Evolutionary conservation across 805 yeast genomes (phyloP).

Genomic region (Sugiyamaella americana): DNA sequence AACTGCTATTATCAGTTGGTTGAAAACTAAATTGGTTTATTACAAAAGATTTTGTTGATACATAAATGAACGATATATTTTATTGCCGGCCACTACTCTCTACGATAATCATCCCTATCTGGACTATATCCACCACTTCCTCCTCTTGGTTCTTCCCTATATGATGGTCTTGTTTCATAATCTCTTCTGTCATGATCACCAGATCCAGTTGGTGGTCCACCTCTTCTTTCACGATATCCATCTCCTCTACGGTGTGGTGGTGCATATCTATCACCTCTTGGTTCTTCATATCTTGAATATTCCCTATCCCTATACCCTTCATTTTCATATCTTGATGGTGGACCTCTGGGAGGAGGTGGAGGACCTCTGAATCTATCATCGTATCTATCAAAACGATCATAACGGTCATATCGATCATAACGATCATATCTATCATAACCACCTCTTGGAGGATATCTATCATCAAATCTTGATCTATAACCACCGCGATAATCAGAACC

Average conservation of each 20-base stretch:
- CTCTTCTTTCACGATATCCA: not conserved
- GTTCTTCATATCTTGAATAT: conserved; percentile 11
- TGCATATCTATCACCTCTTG: conserved; percentile 15
- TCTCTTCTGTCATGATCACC: conserved; percentile 2
- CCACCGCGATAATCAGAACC: conserved; percentile 8
- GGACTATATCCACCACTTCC: not conserved
- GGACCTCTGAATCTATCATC: conserved; percentile 4
- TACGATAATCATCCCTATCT: conserved; percentile 2
- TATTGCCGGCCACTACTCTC: too few species aligned
- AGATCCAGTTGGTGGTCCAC: conserved; percentile 12
- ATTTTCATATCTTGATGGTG: conserved; percentile 8
- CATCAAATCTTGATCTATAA: conserved; percentile 20
- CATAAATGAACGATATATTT: too few species aligned
- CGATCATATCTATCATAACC: conserved; percentile 24
- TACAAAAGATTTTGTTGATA: too few species aligned
- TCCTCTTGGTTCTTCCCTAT: conserved; percentile 1
- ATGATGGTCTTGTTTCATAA: conserved; percentile 1
- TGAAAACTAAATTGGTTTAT: too few species aligned
- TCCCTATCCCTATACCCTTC: conserved; percentile 9
- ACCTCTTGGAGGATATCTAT: conserved; percentile 20
- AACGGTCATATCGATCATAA: conserved; percentile 20
- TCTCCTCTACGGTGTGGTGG: not conserved
- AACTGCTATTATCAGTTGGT: too few species aligned
- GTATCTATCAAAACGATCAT: conserved; percentile 3
- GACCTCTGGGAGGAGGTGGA: conserved; percentile 5